Conservation (phyloP, 2,329 filamentous ascomycete genomes). For the Fonsecaea nubica region DNA sequence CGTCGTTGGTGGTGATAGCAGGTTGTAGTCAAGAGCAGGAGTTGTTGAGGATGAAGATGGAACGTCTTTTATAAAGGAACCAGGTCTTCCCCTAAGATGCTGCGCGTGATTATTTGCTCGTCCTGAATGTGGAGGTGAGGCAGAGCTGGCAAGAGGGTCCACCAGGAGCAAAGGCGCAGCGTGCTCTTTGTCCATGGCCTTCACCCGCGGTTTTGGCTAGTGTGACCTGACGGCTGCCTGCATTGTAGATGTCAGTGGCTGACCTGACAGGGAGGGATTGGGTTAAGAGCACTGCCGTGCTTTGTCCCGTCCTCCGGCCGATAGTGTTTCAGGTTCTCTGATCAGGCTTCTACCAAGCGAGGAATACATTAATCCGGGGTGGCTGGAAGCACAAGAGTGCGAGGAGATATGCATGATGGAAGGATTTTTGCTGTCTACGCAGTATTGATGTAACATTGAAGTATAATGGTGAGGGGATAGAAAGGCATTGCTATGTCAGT, state of each 20-base stretch:
- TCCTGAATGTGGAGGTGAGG: not conserved
- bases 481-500: not conserved
- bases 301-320: not conserved
- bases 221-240: not conserved
- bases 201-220: not conserved
- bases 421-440: not conserved
- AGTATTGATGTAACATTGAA: not conserved
- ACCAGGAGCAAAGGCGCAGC: not conserved
- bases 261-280: not conserved
- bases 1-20: slow-evolving; percentile 8
- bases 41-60: not conserved
- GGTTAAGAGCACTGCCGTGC: not conserved
- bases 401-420: not conserved
- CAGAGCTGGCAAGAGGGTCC: not conserved
- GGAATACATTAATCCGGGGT: not conserved
- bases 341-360: not conserved
- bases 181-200: not conserved
- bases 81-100: not conserved
- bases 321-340: not conserved
- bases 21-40: not conserved
- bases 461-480: not conserved
- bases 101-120: not conserved
- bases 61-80: not conserved
- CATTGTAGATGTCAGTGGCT: not conserved
- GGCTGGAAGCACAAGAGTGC: not conserved